Percentiles rank a stretch among this genome's conserved stretches.
These are phyloP conservation scores for Alternaria sp. DNA, from an alignment of 2,329 filamentous ascomycete genomes.

Conservation along the genomic window DNA sequence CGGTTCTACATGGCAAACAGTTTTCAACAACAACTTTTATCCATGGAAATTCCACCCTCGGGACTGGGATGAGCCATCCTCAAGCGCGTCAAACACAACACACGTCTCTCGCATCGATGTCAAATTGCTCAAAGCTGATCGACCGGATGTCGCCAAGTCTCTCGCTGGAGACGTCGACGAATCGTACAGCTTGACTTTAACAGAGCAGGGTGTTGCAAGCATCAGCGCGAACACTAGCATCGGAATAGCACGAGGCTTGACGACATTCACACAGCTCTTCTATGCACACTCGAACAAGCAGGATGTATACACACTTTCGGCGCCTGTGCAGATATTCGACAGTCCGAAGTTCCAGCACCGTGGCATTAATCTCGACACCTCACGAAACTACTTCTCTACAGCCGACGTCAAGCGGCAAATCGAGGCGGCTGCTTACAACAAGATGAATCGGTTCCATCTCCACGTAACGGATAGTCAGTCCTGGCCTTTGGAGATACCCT, in stretches of 20 bases:
- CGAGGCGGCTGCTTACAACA: slow-evolving; percentile 78
- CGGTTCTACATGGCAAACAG: slow-evolving; percentile 65
- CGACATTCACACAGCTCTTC: slow-evolving; percentile 82
- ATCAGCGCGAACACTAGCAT: slow-evolving; percentile 72
- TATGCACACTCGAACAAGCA: slow-evolving; percentile 70
- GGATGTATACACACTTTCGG: slow-evolving; percentile 70
- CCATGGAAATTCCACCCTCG: slow-evolving; percentile 80
- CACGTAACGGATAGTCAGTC: slow-evolving; percentile 86
- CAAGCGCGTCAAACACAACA: slow-evolving; percentile 49
- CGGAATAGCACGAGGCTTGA: slow-evolving; percentile 76
- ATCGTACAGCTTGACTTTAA: slow-evolving; percentile 74
- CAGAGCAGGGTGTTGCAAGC: slow-evolving; percentile 64
- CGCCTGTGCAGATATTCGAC: slow-evolving; percentile 77
- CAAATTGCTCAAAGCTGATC: slow-evolving; percentile 65
- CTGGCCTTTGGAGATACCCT: slow-evolving; percentile 82
- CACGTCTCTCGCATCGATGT: slow-evolving; percentile 69
- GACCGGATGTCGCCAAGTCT: slow-evolving; percentile 65
- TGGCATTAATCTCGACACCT: slow-evolving; percentile 80
- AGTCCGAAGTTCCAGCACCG: slow-evolving; percentile 77
- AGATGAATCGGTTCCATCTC: slow-evolving; percentile 82
- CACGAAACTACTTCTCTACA: slow-evolving; percentile 74
- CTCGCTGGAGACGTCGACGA: slow-evolving; percentile 73
- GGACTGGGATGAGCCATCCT: slow-evolving; percentile 68
- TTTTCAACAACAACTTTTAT: slow-evolving; percentile 74
- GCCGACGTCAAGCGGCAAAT: slow-evolving; percentile 76